phyloP scores from a whole-genome alignment of 148 eudicot species.

The Bassia scoparia region DNA sequence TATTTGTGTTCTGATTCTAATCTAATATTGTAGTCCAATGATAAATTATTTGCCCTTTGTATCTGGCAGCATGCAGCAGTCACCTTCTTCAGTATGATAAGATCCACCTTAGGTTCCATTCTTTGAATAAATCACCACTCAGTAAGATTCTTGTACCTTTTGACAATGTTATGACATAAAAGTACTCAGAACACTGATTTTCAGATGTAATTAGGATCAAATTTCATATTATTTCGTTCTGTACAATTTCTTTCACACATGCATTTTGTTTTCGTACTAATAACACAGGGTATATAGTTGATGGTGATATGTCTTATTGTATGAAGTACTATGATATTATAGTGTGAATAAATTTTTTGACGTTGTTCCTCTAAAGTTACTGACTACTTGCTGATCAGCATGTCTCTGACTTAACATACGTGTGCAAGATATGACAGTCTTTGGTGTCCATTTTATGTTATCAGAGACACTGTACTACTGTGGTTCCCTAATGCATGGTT shows the following conservation, averaged over 20 bases:
- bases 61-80: neutral
- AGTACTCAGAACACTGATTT: neutral
- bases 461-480: neutral
- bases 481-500: too few relatives aligned
- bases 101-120: neutral
- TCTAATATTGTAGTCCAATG: neutral
- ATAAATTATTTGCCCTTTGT: neutral
- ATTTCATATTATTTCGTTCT: neutral
- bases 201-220: too few relatives aligned
- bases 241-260: neutral
- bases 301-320: neutral
- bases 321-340: neutral
- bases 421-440: neutral
- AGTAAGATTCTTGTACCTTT: constrained; percentile 6
- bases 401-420: neutral
- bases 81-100: neutral
- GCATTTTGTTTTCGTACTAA: neutral
- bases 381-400: neutral
- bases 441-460: neutral
- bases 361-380: neutral
- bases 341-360: neutral
- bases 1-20: too few relatives aligned
- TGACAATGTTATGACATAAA: neutral
- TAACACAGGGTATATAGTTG: neutral
- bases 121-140: neutral